Conservation (phyloP, 495 filamentous ascomycete species). For the Terfezia claveryi region DNA sequence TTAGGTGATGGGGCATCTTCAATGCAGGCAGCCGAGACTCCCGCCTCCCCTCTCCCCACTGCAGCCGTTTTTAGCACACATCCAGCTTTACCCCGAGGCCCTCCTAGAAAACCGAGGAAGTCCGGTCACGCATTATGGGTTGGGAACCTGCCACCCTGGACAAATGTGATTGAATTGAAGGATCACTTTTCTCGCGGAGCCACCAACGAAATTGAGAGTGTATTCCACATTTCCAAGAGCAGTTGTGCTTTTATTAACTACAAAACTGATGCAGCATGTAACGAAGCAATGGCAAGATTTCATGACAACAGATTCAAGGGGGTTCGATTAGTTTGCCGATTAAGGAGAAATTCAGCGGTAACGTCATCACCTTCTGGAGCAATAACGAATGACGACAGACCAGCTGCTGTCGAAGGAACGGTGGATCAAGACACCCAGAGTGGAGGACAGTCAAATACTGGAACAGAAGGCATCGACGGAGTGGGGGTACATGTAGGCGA, state of each 20-base stretch:
- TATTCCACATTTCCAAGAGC: conserved; percentile 91
- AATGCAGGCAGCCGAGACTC: too few relatives aligned
- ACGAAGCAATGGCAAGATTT: conserved; percentile 58
- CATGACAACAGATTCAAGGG: conserved; percentile 83
- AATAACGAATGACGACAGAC: conserved; percentile 16
- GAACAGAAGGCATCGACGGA: neutral
- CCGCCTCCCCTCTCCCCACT: neutral
- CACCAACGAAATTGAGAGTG: conserved; percentile 55
- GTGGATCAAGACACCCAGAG: conserved; percentile 4
- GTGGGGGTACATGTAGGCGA: neutral
- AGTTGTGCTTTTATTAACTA: conserved; percentile 98
- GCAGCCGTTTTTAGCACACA: conserved; percentile 5
- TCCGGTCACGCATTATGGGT: conserved; percentile 92
- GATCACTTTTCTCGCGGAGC: conserved; percentile 76
- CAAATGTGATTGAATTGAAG: conserved; percentile 58
- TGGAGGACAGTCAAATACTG: conserved; percentile 8
- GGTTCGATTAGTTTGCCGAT: conserved; percentile 71
- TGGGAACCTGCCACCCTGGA: conserved; percentile 71
- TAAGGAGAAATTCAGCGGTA: conserved; percentile 37
- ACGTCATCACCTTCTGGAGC: conserved; percentile 28
- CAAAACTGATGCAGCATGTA: conserved; percentile 53
- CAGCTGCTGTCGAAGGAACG: conserved; percentile 2
- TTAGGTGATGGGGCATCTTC: too few relatives aligned
- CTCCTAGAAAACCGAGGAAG: conserved; percentile 79
- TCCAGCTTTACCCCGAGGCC: conserved; percentile 48